Percentiles rank a stretch among this genome's conserved stretches.
These are phyloP conservation scores for Malassezia yamatoensis DNA, from an alignment of 1,284 basidiomycete genomes.

Conservation along the genomic window DNA sequence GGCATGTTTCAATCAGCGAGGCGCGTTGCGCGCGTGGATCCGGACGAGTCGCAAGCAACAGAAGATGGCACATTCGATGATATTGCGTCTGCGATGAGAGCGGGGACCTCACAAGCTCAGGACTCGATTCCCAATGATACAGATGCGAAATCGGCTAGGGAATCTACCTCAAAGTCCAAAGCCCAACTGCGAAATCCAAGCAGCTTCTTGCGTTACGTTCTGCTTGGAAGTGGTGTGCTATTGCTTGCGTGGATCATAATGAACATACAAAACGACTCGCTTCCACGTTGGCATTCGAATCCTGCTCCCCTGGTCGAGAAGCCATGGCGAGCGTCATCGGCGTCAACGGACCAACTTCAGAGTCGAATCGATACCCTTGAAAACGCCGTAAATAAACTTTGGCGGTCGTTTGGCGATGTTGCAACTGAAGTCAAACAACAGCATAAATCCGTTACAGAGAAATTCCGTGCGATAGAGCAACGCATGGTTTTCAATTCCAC, in stretches of 20 bases:
- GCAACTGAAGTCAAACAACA: background rate
- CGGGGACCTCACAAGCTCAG: background rate
- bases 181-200: background rate
- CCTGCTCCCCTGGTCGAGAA: background rate
- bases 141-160: background rate
- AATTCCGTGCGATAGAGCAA: slow-evolving; percentile 1
- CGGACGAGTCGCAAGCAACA: slow-evolving; percentile 2
- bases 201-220: background rate
- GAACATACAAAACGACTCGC: background rate
- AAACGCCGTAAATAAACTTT: slow-evolving; percentile 9
- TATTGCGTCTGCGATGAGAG: background rate
- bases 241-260: background rate
- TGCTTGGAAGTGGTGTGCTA: background rate
- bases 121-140: background rate
- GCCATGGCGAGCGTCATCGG: slow-evolving; percentile 1
- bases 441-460: slow-evolving; percentile 1
- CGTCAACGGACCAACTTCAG: background rate
- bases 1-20: slow-evolving; percentile 11
- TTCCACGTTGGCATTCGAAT: background rate
- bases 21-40: background rate
- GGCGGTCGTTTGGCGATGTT: slow-evolving; percentile 5
- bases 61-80: background rate
- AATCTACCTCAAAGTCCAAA: too few species aligned
- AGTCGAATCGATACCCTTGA: slow-evolving; percentile 9
- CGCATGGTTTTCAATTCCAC: background rate